Base-by-base conservation (phyloP, 306 rosid genomes). In the Quercus suber region DNA sequence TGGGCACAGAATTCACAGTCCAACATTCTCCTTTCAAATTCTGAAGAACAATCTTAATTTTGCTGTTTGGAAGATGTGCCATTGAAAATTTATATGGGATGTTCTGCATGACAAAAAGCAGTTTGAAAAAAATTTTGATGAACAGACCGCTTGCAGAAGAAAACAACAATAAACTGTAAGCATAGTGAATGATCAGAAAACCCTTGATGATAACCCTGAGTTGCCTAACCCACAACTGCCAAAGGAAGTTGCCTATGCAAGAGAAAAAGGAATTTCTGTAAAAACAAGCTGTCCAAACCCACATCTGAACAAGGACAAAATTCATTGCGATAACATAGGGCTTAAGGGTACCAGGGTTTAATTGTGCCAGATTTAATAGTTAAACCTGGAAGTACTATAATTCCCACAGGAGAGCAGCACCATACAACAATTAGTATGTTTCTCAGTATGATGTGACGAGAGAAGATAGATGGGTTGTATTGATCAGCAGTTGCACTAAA, bases 1-100 rank as follows among this genome's bases (percentile, higher is more conserved):
- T 78, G 79, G 97, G 97, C 80, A 94, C 94, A 75, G 98, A 92
- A 86, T 94, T 94, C 77, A 94, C 98, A 1, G 91, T 89, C 98
- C 98, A 94, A 69, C 82, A 80, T 82, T 94, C 97, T 74, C 97
- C 98, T 79, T 89, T 88, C 81, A 88, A 76, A 86, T 94, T 94
- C 64, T 86, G 94, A 87, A 94, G 98, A 81, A 84, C 89, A 57
- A 94, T 84, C 86, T 90, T 92, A 73, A 86, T 84, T 86, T 92
- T 94, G 82, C 92, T 87, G 84, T 90, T 92, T 33, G 97, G 98
- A 82, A 94, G 93, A 84, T 94, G 94, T 12, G 88, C 91, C 97
- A 86, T 93, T 0, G 98, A 90, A 84, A 94, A 94, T 72, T 92
- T 87, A 78, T 82, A 90, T 1, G 98, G 98, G 61, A 94, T 89